A percentile compares a stretch with the other conserved stretches of the same genome.
These are phyloP conservation scores for Urtica urens DNA, from an alignment of 306 rosid genomes.

Conservation along the genomic window DNA sequence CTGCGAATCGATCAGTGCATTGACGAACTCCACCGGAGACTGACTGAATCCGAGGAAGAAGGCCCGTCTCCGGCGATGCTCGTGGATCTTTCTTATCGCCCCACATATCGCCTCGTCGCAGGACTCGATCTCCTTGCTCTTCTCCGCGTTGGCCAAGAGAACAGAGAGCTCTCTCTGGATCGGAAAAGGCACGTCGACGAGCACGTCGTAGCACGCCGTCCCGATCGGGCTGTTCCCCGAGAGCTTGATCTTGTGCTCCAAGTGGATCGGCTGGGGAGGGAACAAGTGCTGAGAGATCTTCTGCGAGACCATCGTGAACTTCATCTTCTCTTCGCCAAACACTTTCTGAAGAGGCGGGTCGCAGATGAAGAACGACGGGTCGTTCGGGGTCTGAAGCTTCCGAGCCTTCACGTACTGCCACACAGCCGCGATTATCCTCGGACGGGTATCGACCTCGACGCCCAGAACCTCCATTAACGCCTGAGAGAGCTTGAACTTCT, in stretches of 20 bases:
- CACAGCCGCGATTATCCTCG: constrained; percentile 86
- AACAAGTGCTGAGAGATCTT: constrained; percentile 89
- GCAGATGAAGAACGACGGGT: constrained; percentile 71
- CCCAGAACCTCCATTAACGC: constrained; percentile 94
- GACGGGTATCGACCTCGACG: constrained; percentile 97
- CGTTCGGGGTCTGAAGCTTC: constrained; percentile 77
- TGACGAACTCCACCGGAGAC: constrained; percentile 88
- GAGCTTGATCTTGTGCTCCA: constrained; percentile 90
- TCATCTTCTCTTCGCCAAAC: constrained; percentile 92
- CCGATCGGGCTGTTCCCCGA: constrained; percentile 83
- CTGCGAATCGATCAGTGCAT: constrained; percentile 89
- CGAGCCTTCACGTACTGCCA: constrained; percentile 99
- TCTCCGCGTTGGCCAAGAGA: constrained; percentile 79
- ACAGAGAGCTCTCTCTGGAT: constrained; percentile 84
- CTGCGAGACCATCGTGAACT: constrained; percentile 82
- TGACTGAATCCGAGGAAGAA: constrained; percentile 98
- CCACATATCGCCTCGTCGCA: constrained; percentile 87
- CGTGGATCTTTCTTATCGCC: constrained; percentile 84
- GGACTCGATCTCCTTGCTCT: constrained; percentile 85
- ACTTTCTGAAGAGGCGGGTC: constrained; percentile 90
- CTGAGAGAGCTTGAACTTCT: constrained; percentile 84
- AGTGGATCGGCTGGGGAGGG: constrained; percentile 74
- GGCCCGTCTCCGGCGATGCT: constrained; percentile 87
- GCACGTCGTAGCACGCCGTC: constrained; percentile 90
- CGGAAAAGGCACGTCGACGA: constrained; percentile 89